Percentiles rank a stretch among this genome's conserved stretches.
phyloP scores from a whole-genome alignment of 306 rosid species.

The Fagus sylvatica region DNA sequence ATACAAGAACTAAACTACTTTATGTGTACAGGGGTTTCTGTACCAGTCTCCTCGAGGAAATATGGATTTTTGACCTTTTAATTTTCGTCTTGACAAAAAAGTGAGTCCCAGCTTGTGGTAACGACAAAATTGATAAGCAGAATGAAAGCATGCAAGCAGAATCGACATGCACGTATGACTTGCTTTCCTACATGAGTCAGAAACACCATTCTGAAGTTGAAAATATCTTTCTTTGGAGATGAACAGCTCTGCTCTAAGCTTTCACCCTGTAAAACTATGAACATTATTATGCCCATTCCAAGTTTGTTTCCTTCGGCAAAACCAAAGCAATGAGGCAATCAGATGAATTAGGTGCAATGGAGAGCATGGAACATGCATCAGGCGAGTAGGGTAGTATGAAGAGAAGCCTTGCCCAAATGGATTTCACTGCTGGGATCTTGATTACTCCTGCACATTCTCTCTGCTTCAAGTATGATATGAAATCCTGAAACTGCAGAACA shows the following conservation, averaged over 20 bases:
- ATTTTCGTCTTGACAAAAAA: no score
- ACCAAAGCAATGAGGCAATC: slow-evolving; percentile 85
- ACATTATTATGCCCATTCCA: slow-evolving; percentile 68
- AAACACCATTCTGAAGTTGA: not conserved
- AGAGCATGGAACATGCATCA: slow-evolving; percentile 74
- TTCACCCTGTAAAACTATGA: slow-evolving; percentile 10
- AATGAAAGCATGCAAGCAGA: not conserved
- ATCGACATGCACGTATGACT: not conserved
- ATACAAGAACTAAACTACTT: no score
- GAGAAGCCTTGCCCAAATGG: slow-evolving; percentile 91
- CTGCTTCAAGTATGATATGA: slow-evolving; percentile 84
- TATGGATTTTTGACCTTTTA: no score
- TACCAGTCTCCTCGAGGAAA: no score
- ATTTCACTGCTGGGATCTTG: slow-evolving; percentile 73
- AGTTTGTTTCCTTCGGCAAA: slow-evolving; percentile 89
- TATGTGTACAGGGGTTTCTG: no score
- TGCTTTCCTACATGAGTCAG: not conserved
- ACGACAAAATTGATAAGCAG: not conserved
- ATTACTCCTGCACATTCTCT: slow-evolving; percentile 98
- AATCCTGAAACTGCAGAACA: slow-evolving; percentile 88
- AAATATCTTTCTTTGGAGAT: not conserved
- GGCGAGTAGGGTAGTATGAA: slow-evolving; percentile 83
- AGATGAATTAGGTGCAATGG: slow-evolving; percentile 64
- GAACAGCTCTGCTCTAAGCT: slow-evolving; percentile 8
- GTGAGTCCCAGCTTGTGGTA: not conserved